Evolutionary conservation across 1,139 yeast genomes (phyloP), one percentile per base, ranked within the genome.

Genomic region (Trichomonascaceae sp.): DNA sequence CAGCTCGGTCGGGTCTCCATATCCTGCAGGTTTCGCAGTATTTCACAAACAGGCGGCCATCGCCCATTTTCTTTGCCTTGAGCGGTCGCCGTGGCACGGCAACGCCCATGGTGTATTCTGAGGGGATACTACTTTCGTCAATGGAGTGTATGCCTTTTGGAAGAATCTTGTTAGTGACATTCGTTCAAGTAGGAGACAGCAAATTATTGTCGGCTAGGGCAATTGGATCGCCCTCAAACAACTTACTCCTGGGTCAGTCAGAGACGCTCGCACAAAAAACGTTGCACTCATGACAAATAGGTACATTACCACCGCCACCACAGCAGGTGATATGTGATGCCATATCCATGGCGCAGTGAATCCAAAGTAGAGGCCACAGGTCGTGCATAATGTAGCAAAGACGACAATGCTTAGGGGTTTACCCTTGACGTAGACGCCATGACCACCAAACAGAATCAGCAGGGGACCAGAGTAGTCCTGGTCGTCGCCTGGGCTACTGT

Each of bases 111-210:
- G 65, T 67, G 51, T 80, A 80, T 46, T 79, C 92, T 4, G 62
- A 65, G 0, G 93, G 93, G 2, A 70, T 51, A 29, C 45, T 45
- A 15, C 51, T 51, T 25, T 57, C 57, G 31, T 60, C 64, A 0
- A 76, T 69, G 1, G 74, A 31, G 45, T 81, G 92, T 4, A 76
- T 52, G 48, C 78, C 77, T 38, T 75, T 59, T 1, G 93, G 87
- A n/a, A 78, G 50, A 1, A 48, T 46, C 51, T 47, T 26, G 30
- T 14, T 13, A 27, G 8, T 28, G 17, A 17, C n/a, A 28, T 25
- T 13, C 16, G 22, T 16, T 28, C 5, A 15, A 17, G 16, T 15
- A 14, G 13, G 15, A 16, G n/a, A 28, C 5, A 16, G 13, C 8
- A n/a, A 8, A 6, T 14, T 27, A 15, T 15, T 5, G 16, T 13